Evolutionary conservation across 768 basidiomycete genomes (phyloP), one percentile per base, ranked within the genome.

Genomic region (Postia placenta): DNA sequence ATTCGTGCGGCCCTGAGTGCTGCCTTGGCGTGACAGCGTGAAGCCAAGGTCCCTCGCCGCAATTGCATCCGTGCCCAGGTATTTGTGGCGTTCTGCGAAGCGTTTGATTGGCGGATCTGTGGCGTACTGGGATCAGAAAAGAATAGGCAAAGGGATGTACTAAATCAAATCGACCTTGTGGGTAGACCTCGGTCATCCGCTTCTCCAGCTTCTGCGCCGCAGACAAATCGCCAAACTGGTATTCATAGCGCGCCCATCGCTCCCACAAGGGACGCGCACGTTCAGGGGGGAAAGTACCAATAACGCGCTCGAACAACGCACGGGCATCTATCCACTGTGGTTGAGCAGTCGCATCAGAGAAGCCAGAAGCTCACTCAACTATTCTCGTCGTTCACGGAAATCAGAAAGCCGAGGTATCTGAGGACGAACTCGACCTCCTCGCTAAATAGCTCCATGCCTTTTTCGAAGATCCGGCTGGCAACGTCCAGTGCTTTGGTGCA

Each of bases 171-270:
- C 35, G 53, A 92, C 92, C 92, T 42, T 80, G 80, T 0, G 92
- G 84, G 66, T 91, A 97, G 0, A 83, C 81, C 51, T 97, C 94
- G 0, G 85, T 73, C 58, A 97, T 87, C 6, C 96, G 80, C 52
- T 83, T 83, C 65, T 96, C 93, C 41, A 97, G 78, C 66, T 94
- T 91, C 56, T 88, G 82, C 2, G 89, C 80, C 1, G 89, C 86
- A 37, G 88, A 83, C 28, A 94, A 72, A 66, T 94, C 92, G n/a
- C 92, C 92, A 60, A 88, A 97, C 59, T 90, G 85, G 68, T 93
- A 97, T 65, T 96, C 92, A 68, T 95, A 95, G 48, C 86, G 76
- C 3, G 92, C 85, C 96, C 94, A 98, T 38, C 90, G 80, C 61
- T 96, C 92, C 94, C 94, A 99, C 15, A 98, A 74, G 0, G 87